phyloP scores from a whole-genome alignment of 179 eudicot genomes.

The Nepenthes alata region DNA sequence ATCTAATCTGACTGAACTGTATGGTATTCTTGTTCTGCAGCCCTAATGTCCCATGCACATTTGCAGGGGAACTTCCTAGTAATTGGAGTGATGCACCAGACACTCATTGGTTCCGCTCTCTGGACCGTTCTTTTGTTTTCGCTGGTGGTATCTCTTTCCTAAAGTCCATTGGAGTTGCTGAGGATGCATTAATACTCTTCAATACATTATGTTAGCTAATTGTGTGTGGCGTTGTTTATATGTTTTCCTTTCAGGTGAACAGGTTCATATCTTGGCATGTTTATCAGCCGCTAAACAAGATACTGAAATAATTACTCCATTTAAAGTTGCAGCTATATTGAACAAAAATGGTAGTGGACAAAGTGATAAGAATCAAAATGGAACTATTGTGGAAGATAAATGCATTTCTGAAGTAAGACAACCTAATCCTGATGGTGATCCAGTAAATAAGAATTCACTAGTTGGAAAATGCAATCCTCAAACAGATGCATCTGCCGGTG shows the following conservation, averaged over 20 bases:
- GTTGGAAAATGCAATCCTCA: conserved; percentile 18
- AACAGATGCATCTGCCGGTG: conserved; percentile 50
- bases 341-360: conserved; percentile 50
- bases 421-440: conserved; percentile 19
- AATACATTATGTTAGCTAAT: not conserved
- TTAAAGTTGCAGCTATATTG: conserved; percentile 87
- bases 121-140: conserved; percentile 81
- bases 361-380: conserved; percentile 38
- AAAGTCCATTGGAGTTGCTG: not conserved
- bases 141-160: conserved; percentile 41
- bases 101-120: conserved; percentile 42
- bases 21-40: not conserved
- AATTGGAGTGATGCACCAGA: conserved; percentile 54
- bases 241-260: conserved; percentile 51
- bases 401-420: conserved; percentile 19
- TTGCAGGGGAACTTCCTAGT: conserved; percentile 65
- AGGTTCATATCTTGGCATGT: conserved; percentile 71
- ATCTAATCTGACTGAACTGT: not conserved
- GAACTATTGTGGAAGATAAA: conserved; percentile 19
- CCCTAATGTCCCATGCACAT: conserved; percentile 10
- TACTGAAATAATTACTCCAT: conserved; percentile 72
- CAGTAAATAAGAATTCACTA: conserved; percentile 12
- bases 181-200: too few species aligned
- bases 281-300: conserved; percentile 72
- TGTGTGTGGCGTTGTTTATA: not conserved